Evolutionary conservation across 805 yeast species (phyloP).

Genomic region (Lipomyces chichibuensis): DNA sequence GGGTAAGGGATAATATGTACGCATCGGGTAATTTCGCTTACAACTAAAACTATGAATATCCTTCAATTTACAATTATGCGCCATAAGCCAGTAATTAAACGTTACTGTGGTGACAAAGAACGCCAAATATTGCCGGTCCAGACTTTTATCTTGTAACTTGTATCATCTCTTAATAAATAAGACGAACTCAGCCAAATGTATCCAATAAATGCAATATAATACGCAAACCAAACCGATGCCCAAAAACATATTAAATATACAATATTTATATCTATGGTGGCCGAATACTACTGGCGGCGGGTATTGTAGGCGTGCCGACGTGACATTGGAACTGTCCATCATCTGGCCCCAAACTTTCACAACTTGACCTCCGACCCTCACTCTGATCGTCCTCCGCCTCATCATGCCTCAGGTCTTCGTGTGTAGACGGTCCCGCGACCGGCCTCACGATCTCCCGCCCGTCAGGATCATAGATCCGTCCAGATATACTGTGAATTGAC

Average conservation of each 20-base stretch:
- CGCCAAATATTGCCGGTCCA: not conserved
- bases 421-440: not conserved
- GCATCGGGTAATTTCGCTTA: too few relatives aligned
- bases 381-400: not conserved
- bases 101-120: too few relatives aligned
- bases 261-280: not conserved
- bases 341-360: not conserved
- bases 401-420: not conserved
- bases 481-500: slow-evolving; percentile 29
- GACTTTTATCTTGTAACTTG: not conserved
- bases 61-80: too few relatives aligned
- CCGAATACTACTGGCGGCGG: not conserved
- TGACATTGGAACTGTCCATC: slow-evolving; percentile 6
- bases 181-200: not conserved
- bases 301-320: not conserved
- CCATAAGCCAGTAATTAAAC: too few relatives aligned
- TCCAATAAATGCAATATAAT: not conserved
- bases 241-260: too few relatives aligned
- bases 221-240: not conserved
- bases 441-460: slow-evolving; percentile 23
- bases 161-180: not conserved
- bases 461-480: slow-evolving; percentile 27
- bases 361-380: not conserved
- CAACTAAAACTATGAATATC: too few relatives aligned
- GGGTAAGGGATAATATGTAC: too few relatives aligned